Percentiles rank a stretch among this genome's conserved stretches.
Conservation (phyloP, 768 basidiomycete species). For the Leucocoprinus birnbaumii region DNA sequence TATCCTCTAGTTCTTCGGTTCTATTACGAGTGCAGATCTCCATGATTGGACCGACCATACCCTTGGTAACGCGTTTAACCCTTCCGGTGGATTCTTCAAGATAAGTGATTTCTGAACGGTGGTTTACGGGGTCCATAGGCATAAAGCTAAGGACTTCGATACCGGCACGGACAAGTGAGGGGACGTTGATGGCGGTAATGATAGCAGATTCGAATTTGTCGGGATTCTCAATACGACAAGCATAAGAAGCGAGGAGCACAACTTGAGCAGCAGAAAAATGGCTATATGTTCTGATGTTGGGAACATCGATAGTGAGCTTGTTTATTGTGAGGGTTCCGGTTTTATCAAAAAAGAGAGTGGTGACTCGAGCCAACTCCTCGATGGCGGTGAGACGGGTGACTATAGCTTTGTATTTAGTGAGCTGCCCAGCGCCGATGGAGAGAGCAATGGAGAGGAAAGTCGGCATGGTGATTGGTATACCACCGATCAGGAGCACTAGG, state of each 20-base stretch:
- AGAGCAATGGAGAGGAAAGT: slow-evolving; percentile 97
- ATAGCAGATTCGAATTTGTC: slow-evolving; percentile 94
- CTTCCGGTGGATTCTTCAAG: slow-evolving; percentile 88
- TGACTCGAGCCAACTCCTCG: slow-evolving; percentile 97
- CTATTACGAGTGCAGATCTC: slow-evolving; percentile 97
- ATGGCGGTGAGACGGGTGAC: slow-evolving; percentile 99
- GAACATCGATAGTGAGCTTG: slow-evolving; percentile 96
- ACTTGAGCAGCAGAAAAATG: slow-evolving; percentile 87
- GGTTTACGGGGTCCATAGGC: slow-evolving; percentile 99
- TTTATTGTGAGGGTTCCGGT: slow-evolving; percentile 98
- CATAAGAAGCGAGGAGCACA: slow-evolving; percentile 91
- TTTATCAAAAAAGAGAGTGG: slow-evolving; percentile 98
- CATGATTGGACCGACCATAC: slow-evolving; percentile 98
- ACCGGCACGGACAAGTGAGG: slow-evolving; percentile 74
- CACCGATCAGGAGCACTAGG: slow-evolving; percentile 98
- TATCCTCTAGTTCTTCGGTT: slow-evolving; percentile 86
- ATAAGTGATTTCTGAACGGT: slow-evolving; percentile 98
- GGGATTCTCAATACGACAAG: slow-evolving; percentile 98
- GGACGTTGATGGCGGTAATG: slow-evolving; percentile 73
- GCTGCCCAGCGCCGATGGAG: slow-evolving; percentile 97
- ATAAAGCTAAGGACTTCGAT: slow-evolving; percentile 98
- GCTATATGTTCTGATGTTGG: slow-evolving; percentile 88
- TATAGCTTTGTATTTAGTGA: slow-evolving; percentile 99
- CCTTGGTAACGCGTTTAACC: slow-evolving; percentile 98
- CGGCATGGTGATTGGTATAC: slow-evolving; percentile 99